Conservation (phyloP, 352 stramenopile species). For the Globisporangium takayamanum region DNA sequence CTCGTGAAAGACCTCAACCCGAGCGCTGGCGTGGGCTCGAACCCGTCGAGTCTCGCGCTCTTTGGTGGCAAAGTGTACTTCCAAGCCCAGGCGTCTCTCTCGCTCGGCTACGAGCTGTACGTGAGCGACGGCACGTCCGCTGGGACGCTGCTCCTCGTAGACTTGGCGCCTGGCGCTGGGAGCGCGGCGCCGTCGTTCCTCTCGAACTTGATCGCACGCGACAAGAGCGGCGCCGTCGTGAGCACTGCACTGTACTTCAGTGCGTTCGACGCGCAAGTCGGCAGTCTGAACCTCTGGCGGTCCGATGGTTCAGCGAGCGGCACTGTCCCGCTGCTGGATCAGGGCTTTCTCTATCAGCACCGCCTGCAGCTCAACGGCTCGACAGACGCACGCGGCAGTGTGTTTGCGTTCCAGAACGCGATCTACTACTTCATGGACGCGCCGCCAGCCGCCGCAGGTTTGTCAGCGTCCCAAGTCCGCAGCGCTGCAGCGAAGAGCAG, state of each 20-base stretch:
- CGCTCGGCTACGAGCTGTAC: slow-evolving; percentile 46
- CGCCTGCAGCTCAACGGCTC: slow-evolving; percentile 3
- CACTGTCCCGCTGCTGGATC: no score
- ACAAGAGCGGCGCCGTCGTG: no score
- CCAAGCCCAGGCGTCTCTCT: slow-evolving; percentile 16
- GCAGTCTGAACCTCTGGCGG: no score
- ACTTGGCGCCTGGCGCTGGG: slow-evolving; percentile 21
- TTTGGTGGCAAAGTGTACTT: slow-evolving; percentile 20
- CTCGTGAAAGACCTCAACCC: slow-evolving; percentile 49
- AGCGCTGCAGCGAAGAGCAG: neutral
- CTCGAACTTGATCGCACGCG: no score
- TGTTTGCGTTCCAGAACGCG: slow-evolving; percentile 18
- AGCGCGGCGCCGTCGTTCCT: no score
- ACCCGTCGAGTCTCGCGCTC: slow-evolving; percentile 34
- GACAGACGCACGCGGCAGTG: neutral
- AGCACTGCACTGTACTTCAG: no score
- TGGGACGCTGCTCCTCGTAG: slow-evolving; percentile 32
- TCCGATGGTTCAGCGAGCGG: no score
- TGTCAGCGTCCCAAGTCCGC: no score
- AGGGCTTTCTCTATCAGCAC: no score
- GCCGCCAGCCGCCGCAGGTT: neutral
- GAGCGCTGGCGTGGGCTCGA: slow-evolving; percentile 20
- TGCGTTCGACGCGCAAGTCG: no score
- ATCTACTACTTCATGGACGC: slow-evolving; percentile 19
- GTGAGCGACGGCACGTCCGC: slow-evolving; percentile 37